Base-by-base conservation (phyloP, 768 basidiomycete species). In the Tulasnella sp. region DNA sequence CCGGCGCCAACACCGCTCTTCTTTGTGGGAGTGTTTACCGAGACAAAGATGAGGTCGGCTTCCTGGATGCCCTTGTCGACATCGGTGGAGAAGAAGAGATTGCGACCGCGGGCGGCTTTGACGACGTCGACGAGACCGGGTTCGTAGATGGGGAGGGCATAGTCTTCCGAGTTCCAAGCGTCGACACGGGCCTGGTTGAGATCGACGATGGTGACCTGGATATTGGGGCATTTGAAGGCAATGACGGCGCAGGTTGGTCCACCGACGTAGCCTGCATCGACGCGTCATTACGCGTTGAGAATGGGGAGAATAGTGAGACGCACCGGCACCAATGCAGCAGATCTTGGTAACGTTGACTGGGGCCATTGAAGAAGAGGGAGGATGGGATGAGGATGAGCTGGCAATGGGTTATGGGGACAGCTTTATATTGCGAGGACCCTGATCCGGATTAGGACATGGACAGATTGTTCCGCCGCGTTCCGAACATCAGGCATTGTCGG, bases 1-100 rank as follows among this genome's bases (percentile, higher is more conserved):
- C 96, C 96, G 60, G 93, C 93, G 65, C 96, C 96, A 48, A 99
- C 86, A 70, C 94, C 94, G 48, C 78, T 80, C 78, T 96, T 97
- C 79, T 99, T 99, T 54, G 96, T 99, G 17, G 96, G 96, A 7
- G 96, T 98, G 74, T 98, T 98, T 65, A 98, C 94, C 57, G 85
- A 88, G 67, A 98, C 94, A 68, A 98, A 98, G 72, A 98, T 94
- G 62, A 98, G 82, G 68, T 99, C 92, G 32, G 96, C 94, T 71
- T 94, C 93, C 62, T 74, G 78, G 67, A 99, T 96, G 59, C 77
- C 91, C 68, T 83, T 83, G 70, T 96, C 89, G 62, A 98, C 88
- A 62, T 98, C 83, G 45, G 91, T 93, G 39, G 85, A 86, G 77
- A 99, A 98, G 74, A 96, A 96, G 62, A 99, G 81, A 73, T 99